Evolutionary conservation across 2,329 filamentous ascomycete species (phyloP), one percentile per base, ranked within the genome.

Genomic region (Metarhizium brunneum): DNA sequence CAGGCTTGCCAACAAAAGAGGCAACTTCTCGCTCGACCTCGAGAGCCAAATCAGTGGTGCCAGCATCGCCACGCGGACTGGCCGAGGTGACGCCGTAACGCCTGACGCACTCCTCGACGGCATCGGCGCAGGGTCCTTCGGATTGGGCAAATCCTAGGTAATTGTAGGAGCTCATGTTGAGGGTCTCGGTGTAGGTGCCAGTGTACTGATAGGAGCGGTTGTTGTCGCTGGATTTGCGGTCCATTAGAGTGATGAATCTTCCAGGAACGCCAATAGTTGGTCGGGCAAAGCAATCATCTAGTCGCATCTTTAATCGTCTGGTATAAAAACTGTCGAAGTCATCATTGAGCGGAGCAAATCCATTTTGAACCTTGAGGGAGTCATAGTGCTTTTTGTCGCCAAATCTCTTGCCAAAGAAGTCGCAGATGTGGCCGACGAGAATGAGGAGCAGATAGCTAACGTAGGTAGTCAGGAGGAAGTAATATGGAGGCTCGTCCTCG

Each of bases 291-390:
- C 91, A 96, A 72, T 99, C 94, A 64, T 97, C 95, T 68, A 99
- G 90, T 60, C 94, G 85, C 76, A 91, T 82, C 79, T 99, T 97
- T 68, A 99, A 73, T 58, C 94, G 82, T 56, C 94, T 84, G 56
- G 92, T 90, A 73, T 99, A 99, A 72, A 99, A 99, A 72, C 92
- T 97, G 77, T 99, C 94, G 68, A 99, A 99, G 72, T 99, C 94
- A 65, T 91, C 95, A 72, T 96, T 97, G 61, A 99, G 80, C 2
- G 94, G 91, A 11, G 92, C 94, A 68, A 96, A 97, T 59, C 94
- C 94, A 68, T 96, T 90, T 61, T 84, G 82, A 42, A 87, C 81
- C 68, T 88, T 88, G 65, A 97, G 77, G 64, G 94, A 87, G 67
- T 84, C 85, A 73, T 97, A 97, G 57, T 79, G 69, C 66, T 90